Base-by-base conservation (phyloP, 129 eudicot genomes). In the Mikania micrantha region DNA sequence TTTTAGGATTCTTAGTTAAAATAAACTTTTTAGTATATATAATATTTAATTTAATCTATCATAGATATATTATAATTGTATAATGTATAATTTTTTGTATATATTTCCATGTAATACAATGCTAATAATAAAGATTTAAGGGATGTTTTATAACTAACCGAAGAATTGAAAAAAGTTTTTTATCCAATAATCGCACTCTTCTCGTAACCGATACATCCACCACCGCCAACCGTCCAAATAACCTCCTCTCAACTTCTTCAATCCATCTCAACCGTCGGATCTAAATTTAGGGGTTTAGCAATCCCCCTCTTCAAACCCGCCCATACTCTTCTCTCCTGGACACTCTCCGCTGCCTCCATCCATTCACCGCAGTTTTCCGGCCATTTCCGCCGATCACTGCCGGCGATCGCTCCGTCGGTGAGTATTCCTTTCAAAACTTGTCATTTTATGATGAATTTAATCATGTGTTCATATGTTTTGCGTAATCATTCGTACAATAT, bases 271-370 rank as follows among this genome's bases (percentile, higher is more conserved):
- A 40, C 77, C 77, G 77, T 72, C 25, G 20, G 77, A 61, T 72
- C 77, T 45, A 35, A 15, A 60, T 72, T 49, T 72, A 72, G 49
- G 77, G 77, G 77, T 72, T 72, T 72, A 72, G 63, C 77, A 47
- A 34, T 22, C 77, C 77, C 74, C 63, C 39, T 71, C 77, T 62
- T 62, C 77, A 72, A 61, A 72, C 77, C 50, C 77, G 62, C 77
- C 70, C 77, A 48, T 63, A 58, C 67, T 70, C 58, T 70, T 72
- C 69, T 29, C 47, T 48, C 3, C 60, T 72, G 9, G 22, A 15
- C 77, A 19, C 60, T 5, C 29, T 48, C 28, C 60, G 20, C 60
- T 70, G 59, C 69, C 60, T 60, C 75, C 45, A 11, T 17, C 75
- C 8, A 31, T n/a, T 28, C 49, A 47, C 40, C 71, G 29, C 32